phyloP scores from a whole-genome alignment of 2,329 filamentous ascomycete species.

The Trichoderma aggressivum region DNA sequence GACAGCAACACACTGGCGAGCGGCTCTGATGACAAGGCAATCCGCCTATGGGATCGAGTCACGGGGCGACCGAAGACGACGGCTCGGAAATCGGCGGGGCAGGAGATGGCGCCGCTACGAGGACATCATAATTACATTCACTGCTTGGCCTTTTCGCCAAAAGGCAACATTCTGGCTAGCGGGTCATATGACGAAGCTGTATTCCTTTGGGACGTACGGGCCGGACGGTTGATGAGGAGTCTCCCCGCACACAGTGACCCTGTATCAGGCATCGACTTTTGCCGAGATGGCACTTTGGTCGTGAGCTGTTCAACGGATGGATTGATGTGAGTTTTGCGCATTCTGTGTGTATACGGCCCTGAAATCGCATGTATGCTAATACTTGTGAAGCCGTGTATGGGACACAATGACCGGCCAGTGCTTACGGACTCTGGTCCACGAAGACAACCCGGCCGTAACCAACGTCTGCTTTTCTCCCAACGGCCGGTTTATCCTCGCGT shows the following conservation, averaged over 20 bases:
- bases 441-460: slow-evolving; percentile 88
- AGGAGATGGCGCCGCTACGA: slow-evolving; percentile 58
- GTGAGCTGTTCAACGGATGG: slow-evolving; percentile 91
- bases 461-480: slow-evolving; percentile 92
- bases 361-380: background rate
- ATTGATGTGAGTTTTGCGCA: slow-evolving; percentile 59
- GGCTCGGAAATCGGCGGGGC: slow-evolving; percentile 37
- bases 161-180: slow-evolving; percentile 93
- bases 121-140: slow-evolving; percentile 98
- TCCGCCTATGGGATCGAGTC: slow-evolving; percentile 81
- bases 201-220: slow-evolving; percentile 92
- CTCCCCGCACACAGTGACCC: slow-evolving; percentile 94
- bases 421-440: slow-evolving; percentile 88
- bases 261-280: slow-evolving; percentile 89
- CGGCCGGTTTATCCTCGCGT: slow-evolving; percentile 87
- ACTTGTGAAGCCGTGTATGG: slow-evolving; percentile 70
- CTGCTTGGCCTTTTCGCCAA: slow-evolving; percentile 91
- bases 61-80: slow-evolving; percentile 54
- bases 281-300: slow-evolving; percentile 85
- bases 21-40: slow-evolving; percentile 93
- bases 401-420: slow-evolving; percentile 94
- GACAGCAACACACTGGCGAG: slow-evolving; percentile 84
- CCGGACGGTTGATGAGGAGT: slow-evolving; percentile 81
- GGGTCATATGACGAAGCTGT: slow-evolving; percentile 97
- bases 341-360: background rate